Evolutionary conservation across 2,329 filamentous ascomycete genomes (phyloP), one percentile per base, ranked within the genome.

Genomic region (Hypomyces perniciosus): DNA sequence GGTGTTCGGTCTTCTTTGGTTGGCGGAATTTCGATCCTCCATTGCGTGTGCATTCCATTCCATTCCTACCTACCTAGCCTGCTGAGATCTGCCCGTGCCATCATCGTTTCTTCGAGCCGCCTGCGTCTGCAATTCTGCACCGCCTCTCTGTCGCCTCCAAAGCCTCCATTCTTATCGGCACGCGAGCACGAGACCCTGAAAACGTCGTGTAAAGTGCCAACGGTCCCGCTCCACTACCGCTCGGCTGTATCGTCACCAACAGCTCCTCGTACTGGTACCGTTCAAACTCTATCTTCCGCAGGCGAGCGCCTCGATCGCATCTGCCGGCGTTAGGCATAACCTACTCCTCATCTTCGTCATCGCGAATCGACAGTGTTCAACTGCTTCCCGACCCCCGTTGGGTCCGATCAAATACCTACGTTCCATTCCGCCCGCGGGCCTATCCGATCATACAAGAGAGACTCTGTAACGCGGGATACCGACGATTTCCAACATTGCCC

Each of bases 181-280:
- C 51, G 47, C 51, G 51, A 53, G 46, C 51, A 50, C 51, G 35
- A 42, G 51, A 46, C 51, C 50, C 33, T 41, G 40, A 27, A 39
- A 37, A 48, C 42, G 38, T 41, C 51, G 51, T 42, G 47, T 53
- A 53, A 50, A 53, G 51, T 52, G 46, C 50, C 51, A 50, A 40
- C 40, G 27, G 29, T 33, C 29, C 42, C n/a, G 42, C 26, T 26
- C 10, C 42, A 44, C 49, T 50, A 34, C 26, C 46, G 40, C 39
- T 30, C 13, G 34, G 6, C 35, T 39, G 31, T 31, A 29, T 26
- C 39, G 31, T 30, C 34, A 27, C 43, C 30, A 27, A 13, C 35
- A 29, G 26, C 42, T 41, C 35, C 29, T 10, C 43, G n/a, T 44
- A 13, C 20, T 39, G 29, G 38, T 45, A 46, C 46, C 44, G 50